phyloP scores from a whole-genome alignment of 2,329 filamentous ascomycete genomes.

The Neofusicoccum cordaticola region DNA sequence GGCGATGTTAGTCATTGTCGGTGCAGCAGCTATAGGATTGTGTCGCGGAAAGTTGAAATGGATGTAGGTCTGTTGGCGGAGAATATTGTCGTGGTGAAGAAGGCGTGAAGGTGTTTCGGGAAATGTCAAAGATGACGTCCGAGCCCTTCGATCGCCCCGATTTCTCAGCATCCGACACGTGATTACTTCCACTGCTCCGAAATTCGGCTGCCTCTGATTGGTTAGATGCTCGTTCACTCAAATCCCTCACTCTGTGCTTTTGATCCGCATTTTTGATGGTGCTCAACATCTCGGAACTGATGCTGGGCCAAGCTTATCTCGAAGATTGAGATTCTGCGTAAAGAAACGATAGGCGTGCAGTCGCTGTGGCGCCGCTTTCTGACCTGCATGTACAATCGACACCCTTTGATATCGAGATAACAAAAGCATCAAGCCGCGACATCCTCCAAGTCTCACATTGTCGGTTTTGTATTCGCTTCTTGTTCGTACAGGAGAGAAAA shows the following conservation, averaged over 20 bases:
- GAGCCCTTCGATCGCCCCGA: background rate
- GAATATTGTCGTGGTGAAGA: background rate
- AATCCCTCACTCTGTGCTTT: background rate
- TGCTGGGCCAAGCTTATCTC: too few relatives aligned
- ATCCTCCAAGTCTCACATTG: too few relatives aligned
- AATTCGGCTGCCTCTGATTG: background rate
- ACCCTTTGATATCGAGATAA: too few relatives aligned
- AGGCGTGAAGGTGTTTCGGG: background rate
- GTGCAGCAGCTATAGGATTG: background rate
- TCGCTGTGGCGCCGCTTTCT: too few relatives aligned
- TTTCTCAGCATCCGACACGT: slow-evolving; percentile 15
- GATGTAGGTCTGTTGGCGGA: background rate
- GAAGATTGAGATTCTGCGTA: too few relatives aligned
- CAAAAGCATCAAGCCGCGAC: too few relatives aligned
- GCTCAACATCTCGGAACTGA: background rate
- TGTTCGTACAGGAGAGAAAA: too few relatives aligned
- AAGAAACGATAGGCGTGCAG: too few relatives aligned
- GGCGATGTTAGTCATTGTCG: slow-evolving; percentile 29
- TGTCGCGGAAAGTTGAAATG: background rate
- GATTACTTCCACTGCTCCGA: background rate
- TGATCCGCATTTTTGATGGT: too few relatives aligned
- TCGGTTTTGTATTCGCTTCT: too few relatives aligned
- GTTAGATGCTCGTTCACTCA: background rate
- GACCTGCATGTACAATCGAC: too few relatives aligned
- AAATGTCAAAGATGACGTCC: slow-evolving; percentile 8